phyloP scores from a whole-genome alignment of 176 grass and related monocot genomes.

The Carex parvula region DNA sequence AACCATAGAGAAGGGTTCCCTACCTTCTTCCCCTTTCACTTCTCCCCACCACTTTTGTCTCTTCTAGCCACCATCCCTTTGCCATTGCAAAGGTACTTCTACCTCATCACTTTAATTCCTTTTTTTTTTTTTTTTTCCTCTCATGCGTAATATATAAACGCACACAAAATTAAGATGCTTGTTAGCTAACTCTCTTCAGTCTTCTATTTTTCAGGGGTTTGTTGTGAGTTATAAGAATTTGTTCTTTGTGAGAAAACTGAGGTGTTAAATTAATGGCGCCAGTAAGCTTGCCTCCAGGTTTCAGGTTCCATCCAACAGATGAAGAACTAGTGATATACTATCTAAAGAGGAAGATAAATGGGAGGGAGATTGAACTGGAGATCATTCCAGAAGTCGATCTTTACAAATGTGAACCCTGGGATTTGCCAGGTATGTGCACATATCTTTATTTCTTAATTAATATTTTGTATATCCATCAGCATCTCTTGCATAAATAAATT shows the following conservation, averaged over 20 bases:
- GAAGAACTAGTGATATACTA: conserved; percentile 95
- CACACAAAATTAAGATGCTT: conserved; percentile 12
- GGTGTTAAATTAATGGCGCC: conserved; percentile 52
- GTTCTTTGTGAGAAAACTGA: conserved; percentile 21
- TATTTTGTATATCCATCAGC: neutral
- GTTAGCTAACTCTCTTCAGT: conserved; percentile 20
- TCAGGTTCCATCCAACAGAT: conserved; percentile 88
- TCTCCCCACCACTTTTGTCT: conserved; percentile 34
- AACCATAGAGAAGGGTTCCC: conserved; percentile 24
- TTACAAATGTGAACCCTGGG: conserved; percentile 97
- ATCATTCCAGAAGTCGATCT: conserved; percentile 95
- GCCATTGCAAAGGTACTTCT: conserved; percentile 41
- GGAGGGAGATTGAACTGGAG: conserved; percentile 81
- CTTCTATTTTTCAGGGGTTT: conserved; percentile 41
- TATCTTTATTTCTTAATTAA: neutral
- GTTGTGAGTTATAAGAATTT: conserved; percentile 24
- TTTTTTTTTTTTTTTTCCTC: conserved; percentile 17
- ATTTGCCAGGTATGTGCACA: conserved; percentile 61
- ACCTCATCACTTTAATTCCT: conserved; percentile 22
- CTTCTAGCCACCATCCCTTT: conserved; percentile 34
- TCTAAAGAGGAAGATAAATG: conserved; percentile 87
- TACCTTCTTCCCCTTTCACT: conserved; percentile 47
- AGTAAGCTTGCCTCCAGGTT: conserved; percentile 84
- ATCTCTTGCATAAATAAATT: neutral
- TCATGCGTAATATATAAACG: conserved; percentile 23